Conservation (phyloP, 768 basidiomycete genomes). For the Xerocomellus chrysenteron region DNA sequence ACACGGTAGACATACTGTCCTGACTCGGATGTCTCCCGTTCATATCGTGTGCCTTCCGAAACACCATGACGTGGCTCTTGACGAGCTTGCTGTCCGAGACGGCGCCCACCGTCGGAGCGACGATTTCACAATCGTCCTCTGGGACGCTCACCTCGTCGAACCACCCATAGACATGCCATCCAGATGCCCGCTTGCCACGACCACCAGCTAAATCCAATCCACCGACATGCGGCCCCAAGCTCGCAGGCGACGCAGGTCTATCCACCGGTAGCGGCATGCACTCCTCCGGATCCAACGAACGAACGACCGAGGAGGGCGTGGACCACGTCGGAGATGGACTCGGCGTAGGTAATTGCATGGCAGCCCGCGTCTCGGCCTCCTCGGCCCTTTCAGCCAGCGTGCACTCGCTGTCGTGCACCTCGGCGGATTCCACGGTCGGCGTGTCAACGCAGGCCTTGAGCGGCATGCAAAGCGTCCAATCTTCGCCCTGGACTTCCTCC, state of each 20-base stretch:
- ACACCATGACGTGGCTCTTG: slow-evolving; percentile 15
- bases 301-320: background rate
- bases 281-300: slow-evolving; percentile 12
- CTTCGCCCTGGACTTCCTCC: slow-evolving; percentile 20
- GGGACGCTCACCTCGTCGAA: slow-evolving; percentile 20
- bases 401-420: slow-evolving; percentile 3
- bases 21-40: slow-evolving; percentile 22
- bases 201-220: slow-evolving; percentile 32
- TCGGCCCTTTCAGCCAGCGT: slow-evolving; percentile 2
- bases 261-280: background rate
- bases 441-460: slow-evolving; percentile 14
- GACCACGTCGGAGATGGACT: slow-evolving; percentile 26
- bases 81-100: background rate
- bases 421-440: background rate
- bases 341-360: slow-evolving; percentile 27
- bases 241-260: slow-evolving; percentile 20
- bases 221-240: slow-evolving; percentile 27
- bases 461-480: slow-evolving; percentile 36
- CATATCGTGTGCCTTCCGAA: slow-evolving; percentile 5
- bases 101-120: background rate
- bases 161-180: slow-evolving; percentile 34
- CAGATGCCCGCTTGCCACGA: slow-evolving; percentile 32
- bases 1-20: slow-evolving; percentile 25
- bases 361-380: background rate
- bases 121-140: background rate